Evolutionary conservation across 163 green algal genomes (phyloP).

Genomic region (Trebouxia gelatinosa): DNA sequence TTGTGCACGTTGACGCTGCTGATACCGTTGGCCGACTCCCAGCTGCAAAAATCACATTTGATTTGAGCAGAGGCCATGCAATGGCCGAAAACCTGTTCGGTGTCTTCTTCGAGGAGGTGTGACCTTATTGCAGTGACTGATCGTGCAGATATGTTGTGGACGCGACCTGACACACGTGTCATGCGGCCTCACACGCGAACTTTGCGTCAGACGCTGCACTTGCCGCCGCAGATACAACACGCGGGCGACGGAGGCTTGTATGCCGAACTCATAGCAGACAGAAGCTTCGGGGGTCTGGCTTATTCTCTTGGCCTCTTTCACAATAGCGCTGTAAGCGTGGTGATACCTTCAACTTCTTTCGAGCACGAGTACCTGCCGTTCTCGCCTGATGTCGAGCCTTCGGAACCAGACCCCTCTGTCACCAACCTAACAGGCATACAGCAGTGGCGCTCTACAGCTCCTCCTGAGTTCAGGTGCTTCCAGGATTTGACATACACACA

Average conservation of each 20-base stretch:
- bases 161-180: no score
- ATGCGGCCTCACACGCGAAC: no score
- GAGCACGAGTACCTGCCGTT: neutral
- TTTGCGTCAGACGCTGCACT: no score
- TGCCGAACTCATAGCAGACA: constrained; percentile 57
- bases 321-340: neutral
- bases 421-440: constrained; percentile 1
- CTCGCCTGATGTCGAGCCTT: neutral
- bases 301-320: constrained; percentile 28
- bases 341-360: neutral
- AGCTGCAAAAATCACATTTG: constrained; percentile 29
- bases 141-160: no score
- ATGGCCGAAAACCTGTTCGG: constrained; percentile 41
- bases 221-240: constrained; percentile 46
- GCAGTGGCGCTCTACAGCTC: no score
- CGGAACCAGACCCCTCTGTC: neutral
- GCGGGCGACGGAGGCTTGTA: constrained; percentile 61
- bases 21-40: no score
- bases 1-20: no score
- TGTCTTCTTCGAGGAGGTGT: constrained; percentile 58
- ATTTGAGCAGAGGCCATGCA: constrained; percentile 12
- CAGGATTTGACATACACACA: no score
- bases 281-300: constrained; percentile 50
- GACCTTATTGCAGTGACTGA: no score
- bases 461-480: no score